Conservation (phyloP, 2,329 filamentous ascomycete species). For the Colletotrichum orbiculare region DNA sequence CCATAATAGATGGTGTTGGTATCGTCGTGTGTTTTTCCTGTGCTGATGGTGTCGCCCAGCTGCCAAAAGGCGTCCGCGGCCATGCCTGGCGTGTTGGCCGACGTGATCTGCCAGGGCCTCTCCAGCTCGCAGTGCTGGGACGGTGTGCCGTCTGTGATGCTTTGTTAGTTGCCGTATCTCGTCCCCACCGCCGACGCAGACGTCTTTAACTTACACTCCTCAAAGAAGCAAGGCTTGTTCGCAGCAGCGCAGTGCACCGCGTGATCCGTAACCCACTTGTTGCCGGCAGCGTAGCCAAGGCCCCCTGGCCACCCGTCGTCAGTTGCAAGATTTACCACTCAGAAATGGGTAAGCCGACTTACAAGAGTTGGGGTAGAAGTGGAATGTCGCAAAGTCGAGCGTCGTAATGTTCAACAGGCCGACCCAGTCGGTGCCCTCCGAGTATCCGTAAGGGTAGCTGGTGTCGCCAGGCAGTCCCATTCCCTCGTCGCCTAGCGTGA, state of each 20-base stretch:
- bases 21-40: slow-evolving; percentile 54
- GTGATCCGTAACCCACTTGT: slow-evolving; percentile 41
- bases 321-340: neutral
- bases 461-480: slow-evolving; percentile 60
- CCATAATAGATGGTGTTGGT: slow-evolving; percentile 58
- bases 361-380: slow-evolving; percentile 46
- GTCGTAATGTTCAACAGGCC: slow-evolving; percentile 62
- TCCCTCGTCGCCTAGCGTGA: slow-evolving; percentile 70
- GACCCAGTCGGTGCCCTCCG: slow-evolving; percentile 63
- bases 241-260: slow-evolving; percentile 43
- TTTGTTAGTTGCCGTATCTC: neutral
- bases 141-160: slow-evolving; percentile 40
- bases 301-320: slow-evolving; percentile 19
- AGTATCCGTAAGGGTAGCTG: slow-evolving; percentile 61
- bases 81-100: slow-evolving; percentile 45
- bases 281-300: slow-evolving; percentile 30
- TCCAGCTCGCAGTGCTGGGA: slow-evolving; percentile 53
- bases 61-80: slow-evolving; percentile 54
- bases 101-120: slow-evolving; percentile 56
- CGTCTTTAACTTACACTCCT: slow-evolving; percentile 44
- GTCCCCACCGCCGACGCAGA: neutral
- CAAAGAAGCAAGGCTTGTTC: slow-evolving; percentile 46
- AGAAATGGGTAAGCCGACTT: slow-evolving; percentile 24
- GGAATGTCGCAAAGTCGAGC: slow-evolving; percentile 58
- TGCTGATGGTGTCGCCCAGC: slow-evolving; percentile 53